phyloP scores from a whole-genome alignment of 2,329 filamentous ascomycete species.

The Arthrobotrys entomopaga region DNA sequence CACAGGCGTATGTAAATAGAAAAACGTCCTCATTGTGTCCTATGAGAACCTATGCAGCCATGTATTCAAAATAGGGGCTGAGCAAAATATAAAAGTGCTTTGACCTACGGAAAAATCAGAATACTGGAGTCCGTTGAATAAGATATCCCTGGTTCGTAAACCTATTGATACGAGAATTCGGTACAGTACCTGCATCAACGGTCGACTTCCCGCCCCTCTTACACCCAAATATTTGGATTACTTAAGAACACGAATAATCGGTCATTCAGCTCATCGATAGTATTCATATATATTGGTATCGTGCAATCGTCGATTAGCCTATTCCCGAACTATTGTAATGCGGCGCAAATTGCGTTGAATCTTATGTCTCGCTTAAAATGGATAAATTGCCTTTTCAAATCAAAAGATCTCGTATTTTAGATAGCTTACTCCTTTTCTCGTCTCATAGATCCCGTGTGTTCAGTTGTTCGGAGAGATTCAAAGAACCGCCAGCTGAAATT shows the following conservation, averaged over 20 bases:
- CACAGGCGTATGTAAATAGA: background rate
- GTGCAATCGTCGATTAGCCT: background rate
- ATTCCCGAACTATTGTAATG: slow-evolving; percentile 31
- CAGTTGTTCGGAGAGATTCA: background rate
- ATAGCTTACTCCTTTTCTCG: slow-evolving; percentile 5
- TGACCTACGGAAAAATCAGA: background rate
- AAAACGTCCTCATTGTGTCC: background rate
- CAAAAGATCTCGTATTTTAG: slow-evolving; percentile 43
- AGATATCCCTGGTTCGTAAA: slow-evolving; percentile 17
- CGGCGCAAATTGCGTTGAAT: slow-evolving; percentile 6
- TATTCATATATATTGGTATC: background rate
- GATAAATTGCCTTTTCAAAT: slow-evolving; percentile 46
- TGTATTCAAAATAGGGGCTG: slow-evolving; percentile 19
- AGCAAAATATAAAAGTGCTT: slow-evolving; percentile 5
- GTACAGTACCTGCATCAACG: slow-evolving; percentile 53
- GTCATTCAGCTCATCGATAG: slow-evolving; percentile 12
- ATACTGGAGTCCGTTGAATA: too few relatives aligned
- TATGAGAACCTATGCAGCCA: background rate
- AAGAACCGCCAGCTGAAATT: too few relatives aligned
- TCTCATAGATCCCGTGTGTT: background rate
- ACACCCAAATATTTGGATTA: slow-evolving; percentile 27
- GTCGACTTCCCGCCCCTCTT: slow-evolving; percentile 25
- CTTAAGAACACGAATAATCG: background rate
- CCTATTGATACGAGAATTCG: slow-evolving; percentile 30
- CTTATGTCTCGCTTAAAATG: slow-evolving; percentile 45